Evolutionary conservation across 306 rosid species (phyloP), one percentile per base, ranked within the genome.

Genomic region (Macrotyloma uniflorum): DNA sequence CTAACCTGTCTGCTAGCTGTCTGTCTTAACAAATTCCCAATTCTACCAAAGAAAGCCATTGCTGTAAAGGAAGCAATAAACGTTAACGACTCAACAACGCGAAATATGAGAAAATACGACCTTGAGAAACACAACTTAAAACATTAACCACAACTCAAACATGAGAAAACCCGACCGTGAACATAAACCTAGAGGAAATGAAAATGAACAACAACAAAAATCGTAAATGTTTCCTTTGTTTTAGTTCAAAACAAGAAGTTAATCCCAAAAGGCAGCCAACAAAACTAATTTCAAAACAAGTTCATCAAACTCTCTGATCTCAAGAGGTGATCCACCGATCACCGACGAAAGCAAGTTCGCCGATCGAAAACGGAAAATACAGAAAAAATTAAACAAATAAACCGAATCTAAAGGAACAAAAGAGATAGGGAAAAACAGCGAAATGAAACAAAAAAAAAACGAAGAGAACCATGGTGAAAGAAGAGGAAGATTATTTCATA

Each of bases 31-130:
- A 91, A 59, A 74, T 76, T 91, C 86, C 99, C 99, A 47, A 95
- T 32, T 85, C 80, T 91, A 70, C 93, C 84, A 6, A 95, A 80
- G 85, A 95, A 91, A 81, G 98, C 96, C 98, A 95, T 95, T 24
- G 67, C 68, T 73, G 82, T 3, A 50, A 42, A 71, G 22, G 13
- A 81, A 50, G 62, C 53, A 26, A 65, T 6, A 55, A 43, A 33
- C 23, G 6, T 72, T 16, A 62, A 36, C 19, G 11, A 47, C 20
- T 61, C 36, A 68, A 16, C 7, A 50, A 35, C 40, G 1, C 35
- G n/a, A n/a, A 50, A 38, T 30, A 66, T 2, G 7, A 61, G 4
- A n/a, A 67, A 74, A 62, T 14, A 23, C 33, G 13, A 68, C 14
- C 5, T 19, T 12, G 16, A 73, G n/a, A n/a, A n/a, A 68, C 18